Evolutionary conservation across 495 filamentous ascomycete species (phyloP), one percentile per base, ranked within the genome.

Genomic region (Diplogelasinospora grovesii): DNA sequence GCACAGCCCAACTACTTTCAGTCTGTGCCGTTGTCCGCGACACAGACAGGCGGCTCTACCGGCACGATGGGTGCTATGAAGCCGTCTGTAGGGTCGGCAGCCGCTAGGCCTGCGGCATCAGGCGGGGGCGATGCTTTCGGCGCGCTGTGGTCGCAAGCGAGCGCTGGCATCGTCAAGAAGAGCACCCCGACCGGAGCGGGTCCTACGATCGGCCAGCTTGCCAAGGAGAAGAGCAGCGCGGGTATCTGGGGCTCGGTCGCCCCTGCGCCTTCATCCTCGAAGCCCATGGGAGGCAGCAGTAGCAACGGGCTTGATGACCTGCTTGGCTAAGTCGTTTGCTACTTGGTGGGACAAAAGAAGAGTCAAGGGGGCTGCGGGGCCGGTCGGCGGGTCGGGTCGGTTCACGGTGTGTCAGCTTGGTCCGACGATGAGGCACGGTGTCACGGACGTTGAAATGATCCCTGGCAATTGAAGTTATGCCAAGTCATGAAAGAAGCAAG

Each of bases 1-100:
- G 58, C 81, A 4, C 74, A 78, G 20, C 92, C 92, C 21, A 98
- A 98, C 64, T 98, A 98, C 70, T 98, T 88, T 65, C 89, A 86
- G 25, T 90, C 89, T 8, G 77, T 95, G 22, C 71, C 49, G 22
- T 67, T 52, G 47, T 60, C 50, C 51, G 62, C 19, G 8, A 25
- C 45, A 9, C 33, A 44, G 26, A 24, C 42, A 53, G 64, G 23
- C 32, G 41, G 32, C 29, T 51, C 53, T 19, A 29, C 48, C 11
- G 46, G 61, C 13, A 46, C 49, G 20, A 42, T 59, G 47, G 36
- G 55, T 26, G 57, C 25, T 1, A 7, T 36, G 8, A 57, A 54
- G 33, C 38, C 52, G 5, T 13, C 39, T 13, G n/a, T n/a, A n/a
- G 32, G 37, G 4, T 37, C 49, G 8, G 29, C 71, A 2, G 63